phyloP scores from a whole-genome alignment of 768 basidiomycete genomes.

The Boletus eberwhitei region DNA sequence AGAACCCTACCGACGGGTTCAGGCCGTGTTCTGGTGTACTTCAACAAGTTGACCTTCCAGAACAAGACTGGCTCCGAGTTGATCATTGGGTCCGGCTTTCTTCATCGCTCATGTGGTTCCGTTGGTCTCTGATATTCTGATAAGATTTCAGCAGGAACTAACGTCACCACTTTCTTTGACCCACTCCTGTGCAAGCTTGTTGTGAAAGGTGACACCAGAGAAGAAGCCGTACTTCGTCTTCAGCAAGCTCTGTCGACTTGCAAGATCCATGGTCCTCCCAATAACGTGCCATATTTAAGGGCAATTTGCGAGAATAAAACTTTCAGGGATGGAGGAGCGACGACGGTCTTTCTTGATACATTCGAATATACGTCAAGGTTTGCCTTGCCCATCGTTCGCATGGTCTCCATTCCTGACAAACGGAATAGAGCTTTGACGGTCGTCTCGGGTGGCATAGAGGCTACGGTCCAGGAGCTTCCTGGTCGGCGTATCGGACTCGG shows the following conservation, averaged over 20 bases:
- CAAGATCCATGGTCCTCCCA: constrained; percentile 55
- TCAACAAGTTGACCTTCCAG: constrained; percentile 47
- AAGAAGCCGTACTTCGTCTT: constrained; percentile 45
- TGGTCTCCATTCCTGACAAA: background rate
- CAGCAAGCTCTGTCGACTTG: constrained; percentile 34
- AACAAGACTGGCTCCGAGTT: constrained; percentile 53
- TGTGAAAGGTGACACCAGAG: constrained; percentile 44
- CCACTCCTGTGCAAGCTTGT: constrained; percentile 61
- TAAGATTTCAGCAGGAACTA: constrained; percentile 49
- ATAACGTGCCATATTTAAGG: constrained; percentile 52
- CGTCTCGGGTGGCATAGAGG: constrained; percentile 51
- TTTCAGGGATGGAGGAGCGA: constrained; percentile 43
- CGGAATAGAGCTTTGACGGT: constrained; percentile 48
- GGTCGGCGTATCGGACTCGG: constrained; percentile 53
- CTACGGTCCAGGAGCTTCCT: constrained; percentile 56
- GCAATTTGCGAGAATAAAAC: constrained; percentile 39
- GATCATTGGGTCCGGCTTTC: constrained; percentile 49
- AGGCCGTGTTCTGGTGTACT: constrained; percentile 58
- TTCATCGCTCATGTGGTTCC: background rate
- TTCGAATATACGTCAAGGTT: constrained; percentile 45
- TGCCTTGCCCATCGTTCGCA: background rate
- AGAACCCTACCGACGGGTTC: constrained; percentile 57
- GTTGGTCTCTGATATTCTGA: background rate
- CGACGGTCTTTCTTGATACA: constrained; percentile 46
- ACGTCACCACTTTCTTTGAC: constrained; percentile 53